phyloP scores from a whole-genome alignment of 352 stramenopile genomes.

The Discostella stelligera region DNA sequence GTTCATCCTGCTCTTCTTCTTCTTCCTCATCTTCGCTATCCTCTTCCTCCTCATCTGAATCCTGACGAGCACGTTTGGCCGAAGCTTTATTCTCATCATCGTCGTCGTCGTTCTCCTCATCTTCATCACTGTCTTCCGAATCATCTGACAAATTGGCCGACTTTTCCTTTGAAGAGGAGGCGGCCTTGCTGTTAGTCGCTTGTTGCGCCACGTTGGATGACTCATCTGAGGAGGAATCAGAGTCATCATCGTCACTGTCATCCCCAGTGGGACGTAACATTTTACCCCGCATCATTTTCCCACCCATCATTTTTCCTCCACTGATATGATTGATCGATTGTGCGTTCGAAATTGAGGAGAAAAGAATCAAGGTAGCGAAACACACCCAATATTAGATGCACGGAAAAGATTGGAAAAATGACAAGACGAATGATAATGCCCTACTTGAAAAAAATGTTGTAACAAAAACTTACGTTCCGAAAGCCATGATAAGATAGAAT shows the following conservation, averaged over 20 bases:
- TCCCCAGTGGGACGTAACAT: slow-evolving; percentile 38
- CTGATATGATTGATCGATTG: slow-evolving; percentile 13
- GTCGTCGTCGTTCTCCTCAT: slow-evolving; percentile 47
- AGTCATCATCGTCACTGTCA: slow-evolving; percentile 24
- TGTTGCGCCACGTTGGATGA: slow-evolving; percentile 17
- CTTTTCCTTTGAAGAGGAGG: slow-evolving; percentile 41
- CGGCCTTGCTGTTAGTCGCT: not conserved
- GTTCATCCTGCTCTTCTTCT: slow-evolving; percentile 21
- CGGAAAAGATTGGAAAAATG: not conserved
- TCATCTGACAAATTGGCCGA: slow-evolving; percentile 73
- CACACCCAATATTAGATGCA: not conserved
- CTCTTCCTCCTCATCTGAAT: slow-evolving; percentile 51
- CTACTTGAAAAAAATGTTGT: not conserved
- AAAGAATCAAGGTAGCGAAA: not conserved
- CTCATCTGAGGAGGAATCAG: slow-evolving; percentile 42
- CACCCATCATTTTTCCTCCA: slow-evolving; percentile 62
- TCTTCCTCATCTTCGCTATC: slow-evolving; percentile 39
- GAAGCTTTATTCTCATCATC: slow-evolving; percentile 25
- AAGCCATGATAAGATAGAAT: slow-evolving; percentile 15
- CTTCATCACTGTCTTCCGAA: slow-evolving; percentile 33
- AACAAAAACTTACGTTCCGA: slow-evolving; percentile 18
- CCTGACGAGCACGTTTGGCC: slow-evolving; percentile 46
- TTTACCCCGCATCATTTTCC: slow-evolving; percentile 62
- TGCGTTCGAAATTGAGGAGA: not conserved
- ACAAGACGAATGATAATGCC: too few relatives aligned